Percentiles rank a stretch among this genome's conserved stretches.
These are phyloP conservation scores for Coccomyxa sp. DNA, from an alignment of 139 green algal genomes.

Conservation along the genomic window DNA sequence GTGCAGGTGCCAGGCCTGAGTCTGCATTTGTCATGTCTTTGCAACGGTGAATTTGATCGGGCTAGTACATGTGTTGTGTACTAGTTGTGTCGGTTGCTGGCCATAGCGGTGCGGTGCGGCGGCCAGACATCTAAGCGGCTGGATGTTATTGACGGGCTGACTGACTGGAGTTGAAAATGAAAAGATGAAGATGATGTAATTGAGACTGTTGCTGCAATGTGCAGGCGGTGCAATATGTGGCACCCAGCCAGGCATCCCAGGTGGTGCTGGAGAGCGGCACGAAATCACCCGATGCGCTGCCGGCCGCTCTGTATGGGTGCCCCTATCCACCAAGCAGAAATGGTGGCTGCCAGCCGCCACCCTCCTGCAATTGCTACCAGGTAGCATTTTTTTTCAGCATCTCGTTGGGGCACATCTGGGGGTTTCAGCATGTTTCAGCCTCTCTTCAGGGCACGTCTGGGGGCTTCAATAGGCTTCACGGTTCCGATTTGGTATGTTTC, in stretches of 20 bases:
- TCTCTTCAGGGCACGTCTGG: not conserved
- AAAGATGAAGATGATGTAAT: not conserved
- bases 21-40: no score
- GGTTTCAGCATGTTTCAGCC: not conserved
- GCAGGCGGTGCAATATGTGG: not conserved
- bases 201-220: not conserved
- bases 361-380: not conserved
- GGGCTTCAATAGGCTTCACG: no score
- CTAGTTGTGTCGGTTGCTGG: not conserved
- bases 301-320: not conserved
- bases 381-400: not conserved
- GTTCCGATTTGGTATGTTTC: not conserved
- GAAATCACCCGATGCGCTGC: not conserved
- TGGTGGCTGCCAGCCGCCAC: not conserved
- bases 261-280: not conserved
- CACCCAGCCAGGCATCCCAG: no score
- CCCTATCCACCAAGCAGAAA: not conserved
- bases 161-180: not conserved
- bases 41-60: no score
- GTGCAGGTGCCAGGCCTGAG: no score
- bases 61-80: not conserved
- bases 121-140: not conserved
- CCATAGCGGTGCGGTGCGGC: not conserved
- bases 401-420: not conserved
- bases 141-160: not conserved